Percentiles rank a stretch among this genome's conserved stretches.
Evolutionary conservation across 805 yeast genomes (phyloP).

Genomic region (Ogataea pignaliae): DNA sequence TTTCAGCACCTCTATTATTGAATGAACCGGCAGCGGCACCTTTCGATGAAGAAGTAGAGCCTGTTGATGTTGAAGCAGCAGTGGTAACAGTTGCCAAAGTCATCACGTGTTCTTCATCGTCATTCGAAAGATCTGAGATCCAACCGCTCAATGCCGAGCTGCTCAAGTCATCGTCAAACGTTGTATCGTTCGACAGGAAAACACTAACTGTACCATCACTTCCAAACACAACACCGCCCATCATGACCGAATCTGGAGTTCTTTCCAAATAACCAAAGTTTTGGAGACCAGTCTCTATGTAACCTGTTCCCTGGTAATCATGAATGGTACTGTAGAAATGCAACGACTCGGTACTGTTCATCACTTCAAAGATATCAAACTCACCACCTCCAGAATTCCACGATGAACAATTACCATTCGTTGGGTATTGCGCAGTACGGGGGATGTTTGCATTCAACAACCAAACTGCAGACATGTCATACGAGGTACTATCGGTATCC

Average conservation of each 20-base stretch:
- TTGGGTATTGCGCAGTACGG: constrained; percentile 68
- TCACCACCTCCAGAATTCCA: constrained; percentile 81
- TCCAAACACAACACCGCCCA: constrained; percentile 70
- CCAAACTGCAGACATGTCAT: constrained; percentile 74
- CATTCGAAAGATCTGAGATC: constrained; percentile 31
- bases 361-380: constrained; percentile 70
- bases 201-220: constrained; percentile 56
- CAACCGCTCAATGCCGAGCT: constrained; percentile 42
- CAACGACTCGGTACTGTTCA: constrained; percentile 54
- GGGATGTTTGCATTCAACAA: constrained; percentile 67
- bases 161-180: constrained; percentile 41
- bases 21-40: constrained; percentile 1
- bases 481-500: constrained; percentile 33
- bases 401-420: constrained; percentile 61
- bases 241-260: constrained; percentile 47
- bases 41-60: constrained; percentile 2
- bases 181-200: constrained; percentile 51
- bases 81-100: constrained; percentile 18
- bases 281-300: constrained; percentile 56
- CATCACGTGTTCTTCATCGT: constrained; percentile 11
- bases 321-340: constrained; percentile 66
- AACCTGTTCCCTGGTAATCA: constrained; percentile 68
- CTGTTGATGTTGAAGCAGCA: background rate
- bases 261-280: constrained; percentile 54
- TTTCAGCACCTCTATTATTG: background rate